Percentiles rank a stretch among this genome's conserved stretches.
Evolutionary conservation across 2,329 filamentous ascomycete genomes (phyloP).

Genomic region (Colletotrichum sp.): DNA sequence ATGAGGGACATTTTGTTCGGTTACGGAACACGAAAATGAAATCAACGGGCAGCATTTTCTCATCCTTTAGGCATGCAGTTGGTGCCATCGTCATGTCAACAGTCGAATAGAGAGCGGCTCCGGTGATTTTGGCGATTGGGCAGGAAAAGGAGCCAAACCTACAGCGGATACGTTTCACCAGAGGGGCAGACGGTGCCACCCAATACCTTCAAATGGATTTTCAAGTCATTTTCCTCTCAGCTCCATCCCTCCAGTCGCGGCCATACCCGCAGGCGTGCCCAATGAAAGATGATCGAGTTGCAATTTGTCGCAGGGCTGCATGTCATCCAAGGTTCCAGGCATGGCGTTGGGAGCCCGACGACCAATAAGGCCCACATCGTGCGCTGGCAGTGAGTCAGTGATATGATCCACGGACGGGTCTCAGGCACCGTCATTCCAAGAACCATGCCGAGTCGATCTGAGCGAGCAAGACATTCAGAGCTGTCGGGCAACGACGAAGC

Average conservation of each 20-base stretch:
- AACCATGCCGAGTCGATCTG: neutral
- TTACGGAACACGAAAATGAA: neutral
- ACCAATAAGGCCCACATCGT: constrained; percentile 14
- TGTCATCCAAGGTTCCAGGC: constrained; percentile 6
- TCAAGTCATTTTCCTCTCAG: neutral
- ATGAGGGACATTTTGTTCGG: neutral
- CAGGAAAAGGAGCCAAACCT: neutral
- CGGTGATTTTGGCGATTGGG: neutral
- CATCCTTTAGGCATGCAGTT: neutral
- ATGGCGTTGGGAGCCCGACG: neutral
- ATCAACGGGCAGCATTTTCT: neutral
- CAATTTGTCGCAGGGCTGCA: constrained; percentile 7
- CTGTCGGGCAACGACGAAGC: neutral
- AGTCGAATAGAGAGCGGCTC: neutral
- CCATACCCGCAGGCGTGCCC: constrained; percentile 2
- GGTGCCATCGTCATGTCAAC: neutral
- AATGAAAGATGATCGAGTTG: neutral
- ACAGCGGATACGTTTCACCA: neutral
- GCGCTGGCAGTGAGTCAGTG: constrained; percentile 20
- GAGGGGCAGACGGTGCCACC: neutral
- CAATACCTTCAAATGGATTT: constrained; percentile 5
- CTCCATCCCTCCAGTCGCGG: neutral
- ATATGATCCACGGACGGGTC: constrained; percentile 8
- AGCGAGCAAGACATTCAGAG: neutral
- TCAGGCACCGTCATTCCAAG: constrained; percentile 8